A percentile compares a stretch with the other conserved stretches of the same genome.
Conservation (phyloP, 352 stramenopile genomes). For the Globisporangium spiculum region DNA sequence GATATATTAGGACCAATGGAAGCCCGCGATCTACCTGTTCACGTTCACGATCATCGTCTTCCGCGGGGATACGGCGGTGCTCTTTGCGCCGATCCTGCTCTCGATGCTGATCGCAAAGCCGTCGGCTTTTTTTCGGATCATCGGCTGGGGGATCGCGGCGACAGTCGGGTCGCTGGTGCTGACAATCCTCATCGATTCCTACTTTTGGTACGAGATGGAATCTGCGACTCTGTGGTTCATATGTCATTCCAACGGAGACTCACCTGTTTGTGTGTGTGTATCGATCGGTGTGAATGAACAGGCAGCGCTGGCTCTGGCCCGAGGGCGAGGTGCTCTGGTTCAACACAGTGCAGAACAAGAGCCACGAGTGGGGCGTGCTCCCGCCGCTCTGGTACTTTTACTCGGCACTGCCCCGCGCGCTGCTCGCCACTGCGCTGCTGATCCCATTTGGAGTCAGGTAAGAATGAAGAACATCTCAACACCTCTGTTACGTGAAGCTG, state of each 20-base stretch:
- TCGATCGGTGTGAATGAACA: background rate
- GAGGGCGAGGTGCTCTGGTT: conserved; percentile 98
- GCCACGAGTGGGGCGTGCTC: conserved; percentile 94
- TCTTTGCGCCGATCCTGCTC: conserved; percentile 93
- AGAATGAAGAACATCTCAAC: background rate
- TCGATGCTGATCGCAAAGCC: conserved; percentile 79
- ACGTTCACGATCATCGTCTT: conserved; percentile 94
- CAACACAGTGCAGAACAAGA: conserved; percentile 96
- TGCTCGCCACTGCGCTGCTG: conserved; percentile 79
- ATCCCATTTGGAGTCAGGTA: conserved; percentile 82
- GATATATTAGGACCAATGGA: conserved; percentile 31
- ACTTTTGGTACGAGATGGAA: conserved; percentile 75
- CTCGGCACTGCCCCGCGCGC: conserved; percentile 89
- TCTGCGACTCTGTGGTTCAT: background rate
- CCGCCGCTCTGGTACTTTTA: conserved; percentile 97
- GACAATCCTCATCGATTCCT: conserved; percentile 91
- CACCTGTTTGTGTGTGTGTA: background rate
- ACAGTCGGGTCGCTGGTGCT: conserved; percentile 67
- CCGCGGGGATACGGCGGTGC: conserved; percentile 94
- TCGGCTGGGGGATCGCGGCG: conserved; percentile 79
- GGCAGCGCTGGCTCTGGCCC: conserved; percentile 93
- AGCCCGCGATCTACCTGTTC: conserved; percentile 74
- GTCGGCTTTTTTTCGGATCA: conserved; percentile 72
- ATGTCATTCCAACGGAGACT: background rate
- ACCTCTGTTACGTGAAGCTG: background rate